phyloP scores from a whole-genome alignment of 2,329 filamentous ascomycete species.

The Elsinoe perseae region DNA sequence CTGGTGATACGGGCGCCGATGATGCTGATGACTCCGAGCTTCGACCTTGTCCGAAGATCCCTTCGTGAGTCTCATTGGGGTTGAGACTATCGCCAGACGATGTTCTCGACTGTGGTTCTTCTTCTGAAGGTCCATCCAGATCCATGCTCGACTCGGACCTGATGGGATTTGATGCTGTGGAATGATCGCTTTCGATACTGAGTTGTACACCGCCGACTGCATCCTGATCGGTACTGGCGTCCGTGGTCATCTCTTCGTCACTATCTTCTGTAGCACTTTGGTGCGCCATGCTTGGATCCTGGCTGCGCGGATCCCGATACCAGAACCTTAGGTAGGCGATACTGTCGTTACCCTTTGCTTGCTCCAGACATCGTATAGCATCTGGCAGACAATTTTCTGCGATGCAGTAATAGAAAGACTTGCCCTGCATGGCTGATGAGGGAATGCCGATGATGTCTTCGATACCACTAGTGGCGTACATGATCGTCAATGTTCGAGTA shows the following conservation, averaged over 20 bases:
- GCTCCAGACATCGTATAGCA: slow-evolving; percentile 70
- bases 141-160: slow-evolving; percentile 35
- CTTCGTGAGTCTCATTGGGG: slow-evolving; percentile 33
- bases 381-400: slow-evolving; percentile 67
- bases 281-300: slow-evolving; percentile 40
- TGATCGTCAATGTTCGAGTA: slow-evolving; percentile 70
- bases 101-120: slow-evolving; percentile 30
- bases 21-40: slow-evolving; percentile 32
- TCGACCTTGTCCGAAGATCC: slow-evolving; percentile 38
- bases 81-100: slow-evolving; percentile 43
- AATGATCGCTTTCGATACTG: slow-evolving; percentile 28
- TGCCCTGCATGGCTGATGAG: slow-evolving; percentile 61
- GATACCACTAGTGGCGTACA: slow-evolving; percentile 77
- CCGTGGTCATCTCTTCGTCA: slow-evolving; percentile 42
- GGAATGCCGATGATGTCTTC: slow-evolving; percentile 66
- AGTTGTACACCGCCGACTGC: slow-evolving; percentile 44
- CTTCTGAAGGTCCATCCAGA: slow-evolving; percentile 19
- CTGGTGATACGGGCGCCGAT: slow-evolving; percentile 27
- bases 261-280: slow-evolving; percentile 35
- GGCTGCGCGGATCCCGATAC: slow-evolving; percentile 64
- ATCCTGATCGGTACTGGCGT: slow-evolving; percentile 41
- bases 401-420: slow-evolving; percentile 84
- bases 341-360: slow-evolving; percentile 82
- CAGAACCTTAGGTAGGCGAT: slow-evolving; percentile 84
- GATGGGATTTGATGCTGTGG: slow-evolving; percentile 20